A percentile compares a stretch with the other conserved stretches of the same genome.
These are phyloP conservation scores for Penicillium sp. DNA, from an alignment of 2,329 filamentous ascomycete species.

Conservation along the genomic window DNA sequence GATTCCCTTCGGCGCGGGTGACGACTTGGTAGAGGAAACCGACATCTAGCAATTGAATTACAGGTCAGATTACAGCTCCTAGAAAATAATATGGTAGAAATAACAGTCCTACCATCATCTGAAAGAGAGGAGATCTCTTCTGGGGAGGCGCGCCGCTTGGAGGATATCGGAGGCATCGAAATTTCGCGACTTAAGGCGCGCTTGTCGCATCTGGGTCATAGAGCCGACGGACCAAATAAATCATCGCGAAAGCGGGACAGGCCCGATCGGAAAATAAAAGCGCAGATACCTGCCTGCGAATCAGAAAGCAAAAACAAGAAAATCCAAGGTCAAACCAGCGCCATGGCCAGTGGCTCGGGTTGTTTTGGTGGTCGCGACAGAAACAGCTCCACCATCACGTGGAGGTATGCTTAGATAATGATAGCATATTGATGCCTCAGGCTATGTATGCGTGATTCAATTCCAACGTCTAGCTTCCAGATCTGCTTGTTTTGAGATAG, in stretches of 20 bases:
- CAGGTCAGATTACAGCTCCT: not conserved
- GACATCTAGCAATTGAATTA: constrained; percentile 61
- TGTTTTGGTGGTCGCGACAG: constrained; percentile 29
- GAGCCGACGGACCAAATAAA: constrained; percentile 38
- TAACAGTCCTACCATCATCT: constrained; percentile 56
- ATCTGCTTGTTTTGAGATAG: constrained; percentile 1
- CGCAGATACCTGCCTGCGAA: constrained; percentile 14
- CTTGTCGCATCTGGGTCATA: constrained; percentile 45
- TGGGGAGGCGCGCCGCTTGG: constrained; percentile 41
- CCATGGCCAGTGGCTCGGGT: constrained; percentile 7
- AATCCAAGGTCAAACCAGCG: constrained; percentile 2
- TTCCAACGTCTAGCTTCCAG: not conserved
- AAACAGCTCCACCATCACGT: constrained; percentile 23
- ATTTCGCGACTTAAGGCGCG: constrained; percentile 48
- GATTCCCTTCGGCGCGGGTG: constrained; percentile 65
- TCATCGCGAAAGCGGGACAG: constrained; percentile 37
- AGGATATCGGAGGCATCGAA: constrained; percentile 52
- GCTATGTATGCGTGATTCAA: not conserved
- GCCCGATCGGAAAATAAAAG: constrained; percentile 7
- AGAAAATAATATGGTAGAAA: not conserved
- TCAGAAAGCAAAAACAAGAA: constrained; percentile 5
- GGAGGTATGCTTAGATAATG: constrained; percentile 19
- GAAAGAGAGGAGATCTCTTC: constrained; percentile 53
- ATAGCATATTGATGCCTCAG: not conserved
- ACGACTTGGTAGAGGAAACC: constrained; percentile 76